Percentiles rank a stretch among this genome's conserved stretches.
Conservation (phyloP, 2,329 filamentous ascomycete genomes). For the Teratosphaeria zuluensis region DNA sequence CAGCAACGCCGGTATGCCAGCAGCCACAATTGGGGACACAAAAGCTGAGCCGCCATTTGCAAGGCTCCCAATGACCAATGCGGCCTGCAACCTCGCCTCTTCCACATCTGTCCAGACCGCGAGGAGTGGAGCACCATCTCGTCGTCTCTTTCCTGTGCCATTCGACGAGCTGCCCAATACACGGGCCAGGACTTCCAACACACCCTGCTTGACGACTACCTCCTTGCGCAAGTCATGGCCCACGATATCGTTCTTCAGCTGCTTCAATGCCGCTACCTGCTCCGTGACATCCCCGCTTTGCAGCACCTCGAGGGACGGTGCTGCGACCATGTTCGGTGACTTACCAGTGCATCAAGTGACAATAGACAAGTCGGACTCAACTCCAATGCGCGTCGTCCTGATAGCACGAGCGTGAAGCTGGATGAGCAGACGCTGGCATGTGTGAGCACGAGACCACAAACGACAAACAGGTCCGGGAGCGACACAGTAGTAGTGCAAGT, state of each 20-base stretch:
- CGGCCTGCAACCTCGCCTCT: slow-evolving; percentile 62
- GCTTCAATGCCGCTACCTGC: slow-evolving; percentile 51
- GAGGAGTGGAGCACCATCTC: slow-evolving; percentile 31
- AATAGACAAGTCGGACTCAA: neutral
- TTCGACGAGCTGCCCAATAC: slow-evolving; percentile 38
- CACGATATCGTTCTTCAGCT: slow-evolving; percentile 79
- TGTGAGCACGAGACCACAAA: too few relatives aligned
- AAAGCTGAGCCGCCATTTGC: slow-evolving; percentile 81
- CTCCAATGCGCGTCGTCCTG: neutral
- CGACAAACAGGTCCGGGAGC: too few relatives aligned
- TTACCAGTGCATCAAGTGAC: neutral
- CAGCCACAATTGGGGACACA: slow-evolving; percentile 61
- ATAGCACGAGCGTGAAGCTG: neutral
- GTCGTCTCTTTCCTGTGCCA: slow-evolving; percentile 37
- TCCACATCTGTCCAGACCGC: slow-evolving; percentile 50
- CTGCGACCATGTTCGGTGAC: neutral
- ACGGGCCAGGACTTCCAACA: slow-evolving; percentile 52
- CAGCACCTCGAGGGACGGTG: neutral
- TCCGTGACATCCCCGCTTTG: slow-evolving; percentile 8
- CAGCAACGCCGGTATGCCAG: slow-evolving; percentile 58
- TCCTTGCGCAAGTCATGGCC: slow-evolving; percentile 84
- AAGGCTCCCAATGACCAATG: slow-evolving; percentile 75
- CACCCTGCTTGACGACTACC: slow-evolving; percentile 60
- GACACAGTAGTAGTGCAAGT: too few relatives aligned
- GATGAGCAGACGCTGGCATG: too few relatives aligned